phyloP scores from a whole-genome alignment of 805 yeast genomes.

The Geotrichum ghanense region DNA sequence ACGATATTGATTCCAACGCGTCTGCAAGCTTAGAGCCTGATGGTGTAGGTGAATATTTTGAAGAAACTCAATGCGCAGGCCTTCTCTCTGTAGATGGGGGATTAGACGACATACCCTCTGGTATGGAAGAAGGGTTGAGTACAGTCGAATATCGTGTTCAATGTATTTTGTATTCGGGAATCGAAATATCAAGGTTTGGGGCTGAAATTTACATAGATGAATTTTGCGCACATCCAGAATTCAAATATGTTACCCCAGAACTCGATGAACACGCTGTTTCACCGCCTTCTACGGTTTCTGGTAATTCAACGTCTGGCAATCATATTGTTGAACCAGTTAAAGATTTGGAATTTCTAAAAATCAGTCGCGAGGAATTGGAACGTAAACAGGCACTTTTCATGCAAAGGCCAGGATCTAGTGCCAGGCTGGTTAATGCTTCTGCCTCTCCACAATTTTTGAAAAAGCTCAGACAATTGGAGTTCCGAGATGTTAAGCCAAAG shows the following conservation, averaged over 20 bases:
- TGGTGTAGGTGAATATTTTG: neutral
- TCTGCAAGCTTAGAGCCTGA: neutral
- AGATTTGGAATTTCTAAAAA: neutral
- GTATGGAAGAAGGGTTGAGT: conserved; percentile 1
- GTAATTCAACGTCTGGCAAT: neutral
- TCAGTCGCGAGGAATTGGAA: neutral
- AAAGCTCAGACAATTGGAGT: neutral
- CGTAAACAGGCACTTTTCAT: neutral
- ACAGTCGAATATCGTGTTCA: conserved; percentile 2
- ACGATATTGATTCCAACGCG: neutral
- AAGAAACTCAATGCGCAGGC: conserved; percentile 1
- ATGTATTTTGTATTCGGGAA: neutral
- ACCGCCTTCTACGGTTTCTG: neutral
- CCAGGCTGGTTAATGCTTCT: neutral
- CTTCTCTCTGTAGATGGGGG: neutral
- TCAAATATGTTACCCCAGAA: neutral
- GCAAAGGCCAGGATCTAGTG: neutral
- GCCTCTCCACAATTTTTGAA: conserved; percentile 1
- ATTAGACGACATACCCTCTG: neutral
- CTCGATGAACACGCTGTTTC: neutral
- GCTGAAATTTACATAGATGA: neutral
- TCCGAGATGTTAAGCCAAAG: neutral
- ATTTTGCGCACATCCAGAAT: neutral
- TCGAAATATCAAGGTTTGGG: neutral
- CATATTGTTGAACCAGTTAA: neutral